Base-by-base conservation (phyloP, 2,329 filamentous ascomycete genomes). In the Rhinocladiella mackenziei region DNA sequence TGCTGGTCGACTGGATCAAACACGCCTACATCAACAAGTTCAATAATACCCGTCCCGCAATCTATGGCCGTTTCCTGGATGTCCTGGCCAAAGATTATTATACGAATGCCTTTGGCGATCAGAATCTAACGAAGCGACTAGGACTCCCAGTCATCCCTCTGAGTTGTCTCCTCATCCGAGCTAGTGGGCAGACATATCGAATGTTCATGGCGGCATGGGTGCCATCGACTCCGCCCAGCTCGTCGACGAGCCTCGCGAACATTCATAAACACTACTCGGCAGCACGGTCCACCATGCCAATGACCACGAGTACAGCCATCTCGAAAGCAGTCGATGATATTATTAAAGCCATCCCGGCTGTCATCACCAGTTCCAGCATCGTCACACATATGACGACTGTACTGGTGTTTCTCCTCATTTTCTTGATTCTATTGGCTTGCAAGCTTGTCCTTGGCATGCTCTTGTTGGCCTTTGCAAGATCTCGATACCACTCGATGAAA, bases 21-120 rank as follows among this genome's bases (percentile, higher is more conserved):
- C 94, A 98, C 62, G 88, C 88, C 15, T 98, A 97, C 62, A 94
- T 98, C 62, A 89, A 83, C 62, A 98, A 98, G 62, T 98, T 98
- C 71, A 98, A 98, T 73, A 95, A 94, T 58, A 89, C 89, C 56
- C 91, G 92, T 53, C 92, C 92, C 2, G 80, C 78, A 5, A 85
- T 98, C 43, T 98, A 98, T 64, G 78, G 81, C 39, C 81, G 89
- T 17, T 95, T 92, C 61, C 76, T 97, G 11, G 94, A 98, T 60
- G 86, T 98, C 3, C 71, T 98, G 5, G 89, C 89, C 55, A 97
- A 97, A 65, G 92, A 98, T 64, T 98, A 98, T 67, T 98, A 98
- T 62, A 91, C 89, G 1, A 91, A 96, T 39, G 91, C 91, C 2
- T 98, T 98, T 61, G 81, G 83, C 9, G 85, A 94, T 17, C 89